These are phyloP conservation scores for Phytopythium mirpurense DNA, from an alignment of 352 stramenopile species.

Conservation along the genomic window DNA sequence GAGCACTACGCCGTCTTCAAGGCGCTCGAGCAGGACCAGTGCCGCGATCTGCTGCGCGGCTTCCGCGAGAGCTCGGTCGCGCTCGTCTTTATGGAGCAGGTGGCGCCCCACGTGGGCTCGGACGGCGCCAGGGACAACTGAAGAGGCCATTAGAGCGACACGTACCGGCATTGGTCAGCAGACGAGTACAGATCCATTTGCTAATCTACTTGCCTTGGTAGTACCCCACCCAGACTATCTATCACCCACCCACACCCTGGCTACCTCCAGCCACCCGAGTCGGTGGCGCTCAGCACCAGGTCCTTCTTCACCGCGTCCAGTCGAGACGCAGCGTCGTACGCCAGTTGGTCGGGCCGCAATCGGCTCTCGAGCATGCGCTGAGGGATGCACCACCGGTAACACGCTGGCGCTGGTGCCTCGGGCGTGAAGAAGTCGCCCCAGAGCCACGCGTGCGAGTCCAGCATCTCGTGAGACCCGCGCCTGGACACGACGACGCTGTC, in stretches of 20 bases:
- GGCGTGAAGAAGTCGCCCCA: conserved; percentile 22
- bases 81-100: conserved; percentile 47
- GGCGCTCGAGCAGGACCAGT: conserved; percentile 56
- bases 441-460: conserved; percentile 41
- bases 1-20: conserved; percentile 68
- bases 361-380: conserved; percentile 39
- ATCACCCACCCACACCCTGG: no score
- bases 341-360: conserved; percentile 2
- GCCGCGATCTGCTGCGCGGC: conserved; percentile 53
- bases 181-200: background rate
- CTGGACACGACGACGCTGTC: conserved; percentile 44
- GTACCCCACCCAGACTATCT: no score
- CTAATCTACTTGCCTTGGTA: background rate
- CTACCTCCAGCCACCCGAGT: conserved; percentile 23
- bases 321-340: conserved; percentile 7
- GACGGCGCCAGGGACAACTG: conserved; percentile 4
- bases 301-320: conserved; percentile 23
- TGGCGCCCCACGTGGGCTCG: background rate
- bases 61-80: conserved; percentile 69
- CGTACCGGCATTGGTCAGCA: background rate
- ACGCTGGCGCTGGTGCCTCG: conserved; percentile 10
- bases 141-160: background rate
- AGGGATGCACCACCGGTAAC: conserved; percentile 30
- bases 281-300: conserved; percentile 49
- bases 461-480: conserved; percentile 32